Base-by-base conservation (phyloP, 2,329 filamentous ascomycete species). In the Penicillium sp. region DNA sequence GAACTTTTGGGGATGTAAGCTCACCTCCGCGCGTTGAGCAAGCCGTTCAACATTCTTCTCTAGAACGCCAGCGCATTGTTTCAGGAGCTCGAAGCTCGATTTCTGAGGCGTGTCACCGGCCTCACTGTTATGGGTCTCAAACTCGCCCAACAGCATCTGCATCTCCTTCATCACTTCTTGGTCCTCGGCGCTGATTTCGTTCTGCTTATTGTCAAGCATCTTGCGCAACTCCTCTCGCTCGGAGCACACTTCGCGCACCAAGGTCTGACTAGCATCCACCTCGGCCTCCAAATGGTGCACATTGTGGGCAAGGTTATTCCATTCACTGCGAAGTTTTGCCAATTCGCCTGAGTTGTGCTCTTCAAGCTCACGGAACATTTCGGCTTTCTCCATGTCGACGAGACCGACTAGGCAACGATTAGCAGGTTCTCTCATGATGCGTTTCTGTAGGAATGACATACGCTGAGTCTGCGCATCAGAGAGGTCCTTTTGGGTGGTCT, bases 31-130 rank as follows among this genome's bases (percentile, higher is more conserved):
- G 51, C 71, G 70, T 52, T 72, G 67, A 27, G 70, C 69, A 27
- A 74, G 62, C 29, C 67, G 66, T 50, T 73, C 71, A 23, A 70
- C 61, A 43, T 74, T 81, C 57, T 81, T 82, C 67, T 81, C 81
- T 52, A 79, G 75, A 35, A 80, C 75, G 25, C 77, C 77, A n/a
- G 73, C 74, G 33, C 74, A 75, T 55, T 72, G 69, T 47, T 70
- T 71, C 18, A 70, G 59, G 37, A 74, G 64, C 44, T 73, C 69
- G 32, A 67, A 61, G 35, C 63, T 66, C 10, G 70, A 70, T 48
- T 71, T 66, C 44, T 71, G 63, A 9, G 65, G 53, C 27, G 60
- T 55, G 33, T 69, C 66, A 2, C 63, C 57, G 8, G 60, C 58
- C 38, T 68, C 65, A 20, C 61, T 66, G 18, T 67, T 64, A 39